phyloP scores from a whole-genome alignment of 2,329 filamentous ascomycete species.

The Monosporascus sp. region DNA sequence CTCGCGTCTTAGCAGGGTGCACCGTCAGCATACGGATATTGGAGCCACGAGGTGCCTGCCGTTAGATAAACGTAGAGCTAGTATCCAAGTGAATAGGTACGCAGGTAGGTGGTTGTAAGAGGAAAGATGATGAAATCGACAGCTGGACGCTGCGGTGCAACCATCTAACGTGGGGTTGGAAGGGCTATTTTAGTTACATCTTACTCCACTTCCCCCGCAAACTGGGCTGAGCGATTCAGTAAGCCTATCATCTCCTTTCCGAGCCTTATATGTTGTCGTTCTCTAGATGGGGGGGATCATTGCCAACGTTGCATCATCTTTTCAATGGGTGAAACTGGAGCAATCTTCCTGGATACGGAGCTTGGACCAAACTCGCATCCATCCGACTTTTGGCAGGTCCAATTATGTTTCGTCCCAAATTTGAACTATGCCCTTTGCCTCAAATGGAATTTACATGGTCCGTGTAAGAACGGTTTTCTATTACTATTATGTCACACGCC shows the following conservation, averaged over 20 bases:
- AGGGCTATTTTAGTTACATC: background rate
- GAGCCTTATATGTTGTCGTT: too few species aligned
- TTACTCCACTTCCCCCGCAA: too few species aligned
- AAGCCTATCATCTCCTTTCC: too few species aligned
- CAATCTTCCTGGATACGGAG: too few species aligned
- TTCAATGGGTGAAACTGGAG: too few species aligned
- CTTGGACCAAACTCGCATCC: too few species aligned
- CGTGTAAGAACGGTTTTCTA: background rate
- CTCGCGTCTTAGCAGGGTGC: background rate
- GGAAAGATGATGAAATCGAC: background rate
- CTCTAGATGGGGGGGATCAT: too few species aligned
- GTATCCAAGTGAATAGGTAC: background rate
- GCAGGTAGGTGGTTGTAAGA: background rate
- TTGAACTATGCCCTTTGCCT: background rate
- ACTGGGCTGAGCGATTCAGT: too few species aligned
- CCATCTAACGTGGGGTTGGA: background rate
- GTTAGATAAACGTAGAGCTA: background rate
- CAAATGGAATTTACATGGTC: background rate
- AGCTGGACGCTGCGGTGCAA: background rate
- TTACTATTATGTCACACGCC: background rate
- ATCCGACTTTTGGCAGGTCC: background rate
- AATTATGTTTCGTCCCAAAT: background rate
- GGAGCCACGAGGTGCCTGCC: background rate
- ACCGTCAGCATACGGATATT: background rate
- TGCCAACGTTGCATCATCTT: too few species aligned